Conservation (phyloP, 2,329 filamentous ascomycete genomes). For the Teratosphaeriaceae sp. region DNA sequence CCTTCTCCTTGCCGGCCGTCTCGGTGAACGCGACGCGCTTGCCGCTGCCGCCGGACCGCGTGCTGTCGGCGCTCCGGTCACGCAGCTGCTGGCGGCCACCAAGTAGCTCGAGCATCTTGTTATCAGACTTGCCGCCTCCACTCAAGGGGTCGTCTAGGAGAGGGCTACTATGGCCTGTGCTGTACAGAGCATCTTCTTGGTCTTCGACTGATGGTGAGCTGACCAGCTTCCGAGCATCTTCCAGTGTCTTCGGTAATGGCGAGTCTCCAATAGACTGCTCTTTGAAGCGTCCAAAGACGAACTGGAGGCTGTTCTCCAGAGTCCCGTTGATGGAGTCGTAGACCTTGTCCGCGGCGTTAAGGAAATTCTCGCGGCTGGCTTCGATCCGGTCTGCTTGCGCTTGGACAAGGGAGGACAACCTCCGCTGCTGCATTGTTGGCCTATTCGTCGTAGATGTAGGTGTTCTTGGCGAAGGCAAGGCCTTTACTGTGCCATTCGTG, state of each 20-base stretch:
- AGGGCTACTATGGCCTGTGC: slow-evolving; percentile 28
- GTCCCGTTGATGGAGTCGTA: slow-evolving; percentile 89
- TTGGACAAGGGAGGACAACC: slow-evolving; percentile 80
- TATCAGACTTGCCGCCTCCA: slow-evolving; percentile 20
- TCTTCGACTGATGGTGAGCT: slow-evolving; percentile 50
- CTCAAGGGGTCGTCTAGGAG: slow-evolving; percentile 24
- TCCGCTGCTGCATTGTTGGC: slow-evolving; percentile 58
- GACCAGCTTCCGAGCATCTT: slow-evolving; percentile 86
- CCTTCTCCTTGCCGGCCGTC: slow-evolving; percentile 4
- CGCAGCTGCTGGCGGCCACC: slow-evolving; percentile 57
- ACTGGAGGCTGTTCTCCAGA: slow-evolving; percentile 87
- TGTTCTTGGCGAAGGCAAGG: slow-evolving; percentile 16
- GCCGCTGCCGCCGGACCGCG: slow-evolving; percentile 54
- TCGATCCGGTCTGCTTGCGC: slow-evolving; percentile 78
- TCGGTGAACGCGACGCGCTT: slow-evolving; percentile 42
- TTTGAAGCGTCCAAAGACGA: slow-evolving; percentile 80
- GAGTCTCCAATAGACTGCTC: slow-evolving; percentile 52
- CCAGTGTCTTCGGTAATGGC: slow-evolving; percentile 74
- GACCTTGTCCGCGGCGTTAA: slow-evolving; percentile 83
- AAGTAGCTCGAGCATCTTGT: slow-evolving; percentile 62
- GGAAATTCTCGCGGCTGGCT: slow-evolving; percentile 57
- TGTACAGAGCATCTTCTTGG: slow-evolving; percentile 23
- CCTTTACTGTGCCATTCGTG: slow-evolving; percentile 11
- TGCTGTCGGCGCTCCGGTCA: slow-evolving; percentile 72
- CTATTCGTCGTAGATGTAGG: slow-evolving; percentile 26